Evolutionary conservation across 2,329 filamentous ascomycete species (phyloP).

Genomic region (Colletotrichum brevisporum): DNA sequence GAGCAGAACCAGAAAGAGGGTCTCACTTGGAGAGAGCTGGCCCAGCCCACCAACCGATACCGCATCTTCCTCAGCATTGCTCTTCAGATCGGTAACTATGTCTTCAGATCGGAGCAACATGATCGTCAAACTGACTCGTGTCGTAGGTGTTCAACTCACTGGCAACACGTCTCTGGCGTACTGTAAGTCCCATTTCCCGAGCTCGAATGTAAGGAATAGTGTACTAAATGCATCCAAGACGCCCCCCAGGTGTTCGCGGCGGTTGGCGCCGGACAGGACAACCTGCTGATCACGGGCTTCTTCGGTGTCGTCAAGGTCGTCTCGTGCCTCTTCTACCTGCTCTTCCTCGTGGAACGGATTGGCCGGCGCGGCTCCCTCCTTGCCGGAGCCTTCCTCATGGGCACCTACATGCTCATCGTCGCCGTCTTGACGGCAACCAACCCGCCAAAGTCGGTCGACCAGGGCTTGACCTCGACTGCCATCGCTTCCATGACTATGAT

Average conservation of each 20-base stretch:
- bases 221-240: constrained; percentile 45
- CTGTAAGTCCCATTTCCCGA: constrained; percentile 48
- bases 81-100: constrained; percentile 59
- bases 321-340: constrained; percentile 60
- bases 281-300: constrained; percentile 64
- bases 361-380: constrained; percentile 65
- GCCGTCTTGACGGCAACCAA: constrained; percentile 61
- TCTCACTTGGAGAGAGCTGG: constrained; percentile 61
- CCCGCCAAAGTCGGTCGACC: constrained; percentile 51
- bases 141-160: constrained; percentile 58
- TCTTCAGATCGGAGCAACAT: too few relatives aligned
- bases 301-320: constrained; percentile 67
- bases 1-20: constrained; percentile 60
- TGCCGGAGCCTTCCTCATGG: constrained; percentile 64
- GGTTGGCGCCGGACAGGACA: constrained; percentile 59
- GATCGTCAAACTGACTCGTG: not conserved
- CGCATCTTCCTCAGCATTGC: constrained; percentile 63
- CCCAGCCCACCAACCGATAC: constrained; percentile 62
- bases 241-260: constrained; percentile 66
- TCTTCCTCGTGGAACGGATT: constrained; percentile 63
- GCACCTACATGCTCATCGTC: constrained; percentile 66
- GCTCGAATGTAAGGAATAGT: not conserved
- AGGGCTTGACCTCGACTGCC: constrained; percentile 53
- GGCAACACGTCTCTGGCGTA: constrained; percentile 67
- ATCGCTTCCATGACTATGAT: constrained; percentile 65